These are phyloP conservation scores for Basidiobolus heterosporus DNA, from an alignment of 371 early-diverging fungal genomes.

Conservation along the genomic window DNA sequence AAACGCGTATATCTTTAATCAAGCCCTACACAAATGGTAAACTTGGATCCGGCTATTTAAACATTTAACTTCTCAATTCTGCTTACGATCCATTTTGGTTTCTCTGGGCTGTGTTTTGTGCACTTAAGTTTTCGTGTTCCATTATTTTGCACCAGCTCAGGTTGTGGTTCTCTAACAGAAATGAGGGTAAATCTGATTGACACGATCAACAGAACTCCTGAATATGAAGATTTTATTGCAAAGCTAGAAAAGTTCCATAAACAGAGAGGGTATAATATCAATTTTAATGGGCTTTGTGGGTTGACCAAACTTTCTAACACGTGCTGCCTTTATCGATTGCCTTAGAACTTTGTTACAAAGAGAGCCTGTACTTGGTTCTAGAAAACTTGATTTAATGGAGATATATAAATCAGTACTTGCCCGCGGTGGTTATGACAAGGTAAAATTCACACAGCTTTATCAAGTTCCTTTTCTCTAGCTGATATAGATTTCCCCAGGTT, in stretches of 20 bases:
- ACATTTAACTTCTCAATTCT: too few relatives aligned
- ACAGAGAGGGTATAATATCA: conserved; percentile 37
- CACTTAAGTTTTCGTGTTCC: too few relatives aligned
- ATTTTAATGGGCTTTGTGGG: background rate
- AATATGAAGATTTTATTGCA: conserved; percentile 53
- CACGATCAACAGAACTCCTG: conserved; percentile 52
- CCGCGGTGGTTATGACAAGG: conserved; percentile 64
- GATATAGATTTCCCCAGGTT: conserved; percentile 22
- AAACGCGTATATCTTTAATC: too few relatives aligned
- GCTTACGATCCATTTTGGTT: too few relatives aligned
- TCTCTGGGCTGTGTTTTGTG: too few relatives aligned
- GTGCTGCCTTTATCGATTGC: background rate
- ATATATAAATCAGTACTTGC: conserved; percentile 51
- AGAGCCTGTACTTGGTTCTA: conserved; percentile 68
- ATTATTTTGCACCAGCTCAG: too few relatives aligned
- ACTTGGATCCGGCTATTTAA: too few relatives aligned
- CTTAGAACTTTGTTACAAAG: conserved; percentile 43
- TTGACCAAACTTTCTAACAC: background rate
- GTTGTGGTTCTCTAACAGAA: background rate
- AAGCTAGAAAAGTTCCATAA: conserved; percentile 53
- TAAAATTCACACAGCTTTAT: conserved; percentile 6
- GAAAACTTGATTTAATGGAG: conserved; percentile 48
- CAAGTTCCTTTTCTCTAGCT: background rate
- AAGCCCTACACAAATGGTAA: too few relatives aligned
- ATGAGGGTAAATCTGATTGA: conserved; percentile 10